Evolutionary conservation across 2,329 filamentous ascomycete genomes (phyloP).

Genomic region (Drechmeria coniospora): DNA sequence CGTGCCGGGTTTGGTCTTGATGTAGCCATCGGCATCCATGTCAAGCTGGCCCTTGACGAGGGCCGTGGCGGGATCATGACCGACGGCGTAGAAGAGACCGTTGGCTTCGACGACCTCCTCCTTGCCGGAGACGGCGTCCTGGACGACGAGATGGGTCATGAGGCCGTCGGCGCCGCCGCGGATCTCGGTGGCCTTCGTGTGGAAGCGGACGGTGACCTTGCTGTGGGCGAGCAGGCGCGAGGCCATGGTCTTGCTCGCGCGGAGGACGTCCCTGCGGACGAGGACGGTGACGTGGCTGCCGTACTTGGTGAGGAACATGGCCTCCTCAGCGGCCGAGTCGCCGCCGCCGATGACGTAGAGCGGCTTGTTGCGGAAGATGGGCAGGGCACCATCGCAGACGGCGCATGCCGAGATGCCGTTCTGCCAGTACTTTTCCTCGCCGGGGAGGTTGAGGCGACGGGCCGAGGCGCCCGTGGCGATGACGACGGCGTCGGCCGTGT

Average conservation of each 20-base stretch:
- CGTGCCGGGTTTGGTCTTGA: constrained; percentile 77
- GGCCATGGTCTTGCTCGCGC: constrained; percentile 86
- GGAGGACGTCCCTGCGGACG: constrained; percentile 72
- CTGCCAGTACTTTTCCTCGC: constrained; percentile 95
- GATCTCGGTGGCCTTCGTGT: constrained; percentile 68
- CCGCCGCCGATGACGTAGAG: constrained; percentile 92
- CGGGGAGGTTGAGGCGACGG: constrained; percentile 62
- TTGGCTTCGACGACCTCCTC: constrained; percentile 78
- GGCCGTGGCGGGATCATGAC: constrained; percentile 84
- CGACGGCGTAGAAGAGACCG: constrained; percentile 93
- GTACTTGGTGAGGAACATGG: constrained; percentile 95
- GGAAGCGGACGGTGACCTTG: constrained; percentile 83
- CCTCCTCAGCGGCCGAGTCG: constrained; percentile 94
- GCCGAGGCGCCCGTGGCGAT: constrained; percentile 93
- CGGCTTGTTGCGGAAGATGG: constrained; percentile 94
- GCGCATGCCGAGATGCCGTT: constrained; percentile 92
- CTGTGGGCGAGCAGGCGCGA: constrained; percentile 65
- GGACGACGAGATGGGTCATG: constrained; percentile 78
- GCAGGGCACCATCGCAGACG: constrained; percentile 91
- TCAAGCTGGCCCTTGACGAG: constrained; percentile 84
- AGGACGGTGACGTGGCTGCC: constrained; percentile 88
- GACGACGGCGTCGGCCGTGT: constrained; percentile 86
- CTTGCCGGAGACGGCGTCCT: constrained; percentile 59
- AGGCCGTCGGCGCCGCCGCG: constrained; percentile 71
- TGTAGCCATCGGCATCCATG: constrained; percentile 80